Conservation (phyloP, 208 protist genomes). For the Strigomonas culicis region DNA sequence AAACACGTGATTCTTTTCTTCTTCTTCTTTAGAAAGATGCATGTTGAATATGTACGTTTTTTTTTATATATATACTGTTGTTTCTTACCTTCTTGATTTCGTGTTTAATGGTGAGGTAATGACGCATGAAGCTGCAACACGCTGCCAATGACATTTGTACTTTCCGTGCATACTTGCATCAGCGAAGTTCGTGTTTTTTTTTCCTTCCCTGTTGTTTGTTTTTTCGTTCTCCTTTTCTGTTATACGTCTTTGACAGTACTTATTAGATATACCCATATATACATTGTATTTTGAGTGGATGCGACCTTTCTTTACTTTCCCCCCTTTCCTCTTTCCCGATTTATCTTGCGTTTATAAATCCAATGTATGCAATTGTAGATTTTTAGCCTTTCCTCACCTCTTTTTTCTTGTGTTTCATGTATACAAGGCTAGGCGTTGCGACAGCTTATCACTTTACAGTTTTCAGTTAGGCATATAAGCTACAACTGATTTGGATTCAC, state of each 20-base stretch:
- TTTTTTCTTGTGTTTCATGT: neutral
- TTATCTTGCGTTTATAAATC: neutral
- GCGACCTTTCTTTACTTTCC: slow-evolving; percentile 3
- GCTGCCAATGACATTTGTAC: too few relatives aligned
- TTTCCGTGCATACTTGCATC: too few relatives aligned
- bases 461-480: too few relatives aligned
- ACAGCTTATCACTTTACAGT: too few relatives aligned
- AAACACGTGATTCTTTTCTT: slow-evolving; percentile 1
- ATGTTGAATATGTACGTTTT: neutral
- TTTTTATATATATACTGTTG: neutral
- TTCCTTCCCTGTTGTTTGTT: neutral
- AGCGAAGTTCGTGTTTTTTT: slow-evolving; percentile 1
- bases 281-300: neutral
- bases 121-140: too few relatives aligned
- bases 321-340: slow-evolving; percentile 8
- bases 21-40: slow-evolving; percentile 7
- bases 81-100: slow-evolving; percentile 1
- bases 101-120: too few relatives aligned
- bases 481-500: too few relatives aligned
- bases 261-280: slow-evolving; percentile 12
- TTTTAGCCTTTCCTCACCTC: neutral
- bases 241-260: neutral
- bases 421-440: too few relatives aligned
- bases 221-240: neutral
- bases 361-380: neutral